A percentile compares a stretch with the other conserved stretches of the same genome.
Evolutionary conservation across 2,329 filamentous ascomycete species (phyloP).

Genomic region (Zymoseptoria crescenta): DNA sequence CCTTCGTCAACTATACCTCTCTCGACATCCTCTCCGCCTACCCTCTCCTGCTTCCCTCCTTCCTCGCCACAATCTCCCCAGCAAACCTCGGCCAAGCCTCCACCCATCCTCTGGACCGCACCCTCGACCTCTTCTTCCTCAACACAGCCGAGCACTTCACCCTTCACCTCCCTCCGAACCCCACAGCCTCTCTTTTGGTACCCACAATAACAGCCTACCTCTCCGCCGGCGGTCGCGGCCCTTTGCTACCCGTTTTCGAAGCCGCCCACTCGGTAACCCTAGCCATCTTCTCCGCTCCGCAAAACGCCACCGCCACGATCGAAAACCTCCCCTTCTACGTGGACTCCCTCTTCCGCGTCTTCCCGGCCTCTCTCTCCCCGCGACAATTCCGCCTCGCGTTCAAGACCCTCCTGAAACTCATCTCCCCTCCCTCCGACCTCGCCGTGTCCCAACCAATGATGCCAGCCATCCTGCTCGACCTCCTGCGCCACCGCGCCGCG

Average conservation of each 20-base stretch:
- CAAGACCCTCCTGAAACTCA: conserved; percentile 73
- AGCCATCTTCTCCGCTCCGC: conserved; percentile 70
- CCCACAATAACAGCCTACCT: conserved; percentile 70
- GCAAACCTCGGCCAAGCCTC: conserved; percentile 48
- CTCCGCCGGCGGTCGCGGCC: conserved; percentile 47
- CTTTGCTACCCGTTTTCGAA: conserved; percentile 69
- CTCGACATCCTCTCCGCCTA: conserved; percentile 75
- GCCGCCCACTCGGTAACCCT: conserved; percentile 77
- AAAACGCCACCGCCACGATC: conserved; percentile 63
- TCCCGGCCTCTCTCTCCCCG: conserved; percentile 68
- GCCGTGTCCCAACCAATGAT: conserved; percentile 66
- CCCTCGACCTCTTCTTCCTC: conserved; percentile 79
- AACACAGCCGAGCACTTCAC: conserved; percentile 80
- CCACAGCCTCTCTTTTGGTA: conserved; percentile 66
- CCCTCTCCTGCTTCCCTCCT: conserved; percentile 55
- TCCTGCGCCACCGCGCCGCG: conserved; percentile 59
- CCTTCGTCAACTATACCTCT: conserved; percentile 72
- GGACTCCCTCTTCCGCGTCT: conserved; percentile 67
- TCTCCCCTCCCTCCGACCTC: conserved; percentile 70
- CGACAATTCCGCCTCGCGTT: conserved; percentile 86
- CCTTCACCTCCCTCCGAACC: conserved; percentile 55
- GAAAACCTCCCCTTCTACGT: conserved; percentile 75
- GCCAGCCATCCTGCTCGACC: conserved; percentile 73
- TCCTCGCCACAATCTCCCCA: conserved; percentile 58
- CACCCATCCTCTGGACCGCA: conserved; percentile 58